These are phyloP conservation scores for Lactarius pseudohatsudake DNA, from an alignment of 768 basidiomycete genomes.

Conservation along the genomic window DNA sequence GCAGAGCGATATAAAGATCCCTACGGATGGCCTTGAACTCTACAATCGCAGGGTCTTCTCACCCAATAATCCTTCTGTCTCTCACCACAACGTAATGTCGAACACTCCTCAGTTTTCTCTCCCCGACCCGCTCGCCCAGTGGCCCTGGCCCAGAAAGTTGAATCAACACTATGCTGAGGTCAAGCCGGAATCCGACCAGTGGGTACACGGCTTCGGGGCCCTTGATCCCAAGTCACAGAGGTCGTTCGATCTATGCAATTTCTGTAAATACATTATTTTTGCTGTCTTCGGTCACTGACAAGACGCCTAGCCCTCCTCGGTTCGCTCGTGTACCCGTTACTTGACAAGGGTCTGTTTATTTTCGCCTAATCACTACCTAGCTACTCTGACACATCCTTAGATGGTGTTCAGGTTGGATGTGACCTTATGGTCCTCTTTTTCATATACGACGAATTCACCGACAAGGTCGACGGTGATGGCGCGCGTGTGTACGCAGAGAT, in stretches of 20 bases:
- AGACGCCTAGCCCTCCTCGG: constrained; percentile 38
- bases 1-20: constrained; percentile 2
- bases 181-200: constrained; percentile 39
- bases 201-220: constrained; percentile 41
- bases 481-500: constrained; percentile 37
- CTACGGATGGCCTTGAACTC: neutral
- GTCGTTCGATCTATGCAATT: constrained; percentile 44
- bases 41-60: neutral
- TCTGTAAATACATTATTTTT: constrained; percentile 18
- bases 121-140: constrained; percentile 42
- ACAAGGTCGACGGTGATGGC: constrained; percentile 36
- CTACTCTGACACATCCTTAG: neutral
- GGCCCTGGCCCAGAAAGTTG: constrained; percentile 46
- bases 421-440: constrained; percentile 55
- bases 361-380: neutral
- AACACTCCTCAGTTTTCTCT: constrained; percentile 28
- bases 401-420: constrained; percentile 40
- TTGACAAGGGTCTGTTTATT: constrained; percentile 35
- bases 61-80: neutral
- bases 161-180: constrained; percentile 40
- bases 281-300: neutral
- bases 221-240: constrained; percentile 39
- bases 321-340: constrained; percentile 39
- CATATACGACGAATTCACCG: constrained; percentile 50
- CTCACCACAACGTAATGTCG: neutral